Conservation (phyloP, 2,329 filamentous ascomycete genomes). For the Colletotrichum tamarilloi region DNA sequence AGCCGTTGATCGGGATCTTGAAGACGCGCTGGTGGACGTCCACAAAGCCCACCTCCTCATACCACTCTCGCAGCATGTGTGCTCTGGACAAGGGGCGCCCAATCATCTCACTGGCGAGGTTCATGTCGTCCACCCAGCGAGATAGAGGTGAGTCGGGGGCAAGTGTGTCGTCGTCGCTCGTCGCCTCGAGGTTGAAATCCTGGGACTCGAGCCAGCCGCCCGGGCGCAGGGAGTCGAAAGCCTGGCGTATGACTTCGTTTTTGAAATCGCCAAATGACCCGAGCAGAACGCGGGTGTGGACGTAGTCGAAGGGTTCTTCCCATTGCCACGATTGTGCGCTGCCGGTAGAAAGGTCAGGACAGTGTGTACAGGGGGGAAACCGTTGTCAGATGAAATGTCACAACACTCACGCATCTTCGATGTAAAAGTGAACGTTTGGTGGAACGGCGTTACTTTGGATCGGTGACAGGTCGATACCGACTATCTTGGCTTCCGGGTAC, state of each 20-base stretch:
- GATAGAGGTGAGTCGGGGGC: slow-evolving; percentile 49
- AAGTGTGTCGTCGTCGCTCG: slow-evolving; percentile 60
- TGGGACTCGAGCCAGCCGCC: slow-evolving; percentile 68
- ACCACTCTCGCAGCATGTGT: slow-evolving; percentile 48
- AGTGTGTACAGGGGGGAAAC: slow-evolving; percentile 1
- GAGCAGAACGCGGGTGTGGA: slow-evolving; percentile 62
- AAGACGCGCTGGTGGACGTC: slow-evolving; percentile 64
- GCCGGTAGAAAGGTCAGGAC: not conserved
- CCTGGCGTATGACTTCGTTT: slow-evolving; percentile 61
- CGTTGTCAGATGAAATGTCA: not conserved
- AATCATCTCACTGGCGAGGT: slow-evolving; percentile 49
- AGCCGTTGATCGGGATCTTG: slow-evolving; percentile 65
- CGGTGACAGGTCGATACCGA: slow-evolving; percentile 75
- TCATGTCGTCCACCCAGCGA: slow-evolving; percentile 54
- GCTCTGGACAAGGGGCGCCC: slow-evolving; percentile 51
- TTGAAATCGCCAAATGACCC: slow-evolving; percentile 63
- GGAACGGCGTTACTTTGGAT: slow-evolving; percentile 75
- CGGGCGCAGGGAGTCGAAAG: slow-evolving; percentile 59
- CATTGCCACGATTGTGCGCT: slow-evolving; percentile 63
- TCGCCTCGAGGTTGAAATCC: slow-evolving; percentile 52
- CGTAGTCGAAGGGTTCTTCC: slow-evolving; percentile 66
- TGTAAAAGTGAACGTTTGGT: slow-evolving; percentile 78
- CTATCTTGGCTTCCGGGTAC: slow-evolving; percentile 68
- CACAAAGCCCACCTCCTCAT: slow-evolving; percentile 63
- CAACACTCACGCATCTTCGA: slow-evolving; percentile 68